Base-by-base conservation (phyloP, 495 filamentous ascomycete species). In the Penicillium bovifimosum region DNA sequence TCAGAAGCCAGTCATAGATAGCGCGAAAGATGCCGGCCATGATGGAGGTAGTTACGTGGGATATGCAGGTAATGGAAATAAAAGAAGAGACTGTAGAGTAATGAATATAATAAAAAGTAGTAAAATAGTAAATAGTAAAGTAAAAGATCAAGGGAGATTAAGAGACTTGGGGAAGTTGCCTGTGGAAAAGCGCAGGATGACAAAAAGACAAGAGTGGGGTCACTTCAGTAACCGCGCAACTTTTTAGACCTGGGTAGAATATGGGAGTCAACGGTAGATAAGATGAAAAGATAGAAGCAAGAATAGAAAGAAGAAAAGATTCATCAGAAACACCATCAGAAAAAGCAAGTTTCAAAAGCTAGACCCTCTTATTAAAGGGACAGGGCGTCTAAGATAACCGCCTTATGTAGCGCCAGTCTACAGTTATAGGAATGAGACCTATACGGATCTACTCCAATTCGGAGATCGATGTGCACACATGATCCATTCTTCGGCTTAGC, bases 1-100 rank as follows among this genome's bases (percentile, higher is more conserved):
- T 85, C 73, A 98, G 73, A 68, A 98, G 80, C 90, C 90, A 96
- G 84, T 98, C 92, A 82, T 96, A 98, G 71, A 98, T 87, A 74
- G 81, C 81, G 54, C 86, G 88, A 75, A 98, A 95, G 70, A 96
- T 75, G 62, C 88, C 86, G 51, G 88, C 86, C 88, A 91, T 95
- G 73, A 50, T 77, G 63, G 41, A 41, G 50, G 31, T 10, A 26
- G 29, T 41, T 29, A 31, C 26, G 16, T 1, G 8, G 16, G 8
- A 24, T 24, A 0, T 9, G 7, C 3, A 43, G 14, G 16, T 17
- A 43, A 0, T 3, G 29, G 33, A 41, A 38, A 49, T 6, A 39
- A 10, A 36, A 36, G 39, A 45, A 41, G 16, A 32, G 14, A 54
- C 31, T 24, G 20, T 26, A 41, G 14, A 36, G 13, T 41, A 41